Percentiles rank a stretch among this genome's conserved stretches.
Evolutionary conservation across 805 yeast genomes (phyloP).

Genomic region (Spathaspora hagerdaliae): DNA sequence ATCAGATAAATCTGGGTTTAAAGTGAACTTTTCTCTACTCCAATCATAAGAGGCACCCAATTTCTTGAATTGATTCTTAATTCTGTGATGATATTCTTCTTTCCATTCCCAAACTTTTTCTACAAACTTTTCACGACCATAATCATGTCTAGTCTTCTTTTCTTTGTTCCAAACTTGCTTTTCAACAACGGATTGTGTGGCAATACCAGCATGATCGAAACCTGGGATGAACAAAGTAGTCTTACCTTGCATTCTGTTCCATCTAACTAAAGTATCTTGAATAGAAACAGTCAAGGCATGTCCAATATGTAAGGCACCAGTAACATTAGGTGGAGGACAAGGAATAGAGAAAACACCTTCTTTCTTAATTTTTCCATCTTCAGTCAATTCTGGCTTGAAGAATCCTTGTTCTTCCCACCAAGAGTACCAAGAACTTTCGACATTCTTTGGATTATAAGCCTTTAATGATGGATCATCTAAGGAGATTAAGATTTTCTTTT

Average conservation of each 20-base stretch:
- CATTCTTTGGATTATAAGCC: slow-evolving; percentile 88
- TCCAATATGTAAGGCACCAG: slow-evolving; percentile 98
- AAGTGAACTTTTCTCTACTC: slow-evolving; percentile 90
- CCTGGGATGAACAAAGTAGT: slow-evolving; percentile 93
- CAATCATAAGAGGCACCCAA: slow-evolving; percentile 98
- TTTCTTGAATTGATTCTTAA: slow-evolving; percentile 76
- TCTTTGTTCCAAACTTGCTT: slow-evolving; percentile 89
- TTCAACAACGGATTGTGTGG: slow-evolving; percentile 97
- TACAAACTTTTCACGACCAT: slow-evolving; percentile 86
- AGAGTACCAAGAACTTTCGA: slow-evolving; percentile 94
- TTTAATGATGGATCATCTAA: slow-evolving; percentile 91
- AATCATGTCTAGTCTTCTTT: slow-evolving; percentile 88
- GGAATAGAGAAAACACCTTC: slow-evolving; percentile 88
- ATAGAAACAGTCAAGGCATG: slow-evolving; percentile 94
- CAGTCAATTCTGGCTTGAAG: slow-evolving; percentile 81
- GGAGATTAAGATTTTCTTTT: slow-evolving; percentile 81
- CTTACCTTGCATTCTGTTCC: slow-evolving; percentile 95
- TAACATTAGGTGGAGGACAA: slow-evolving; percentile 99
- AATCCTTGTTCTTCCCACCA: slow-evolving; percentile 94
- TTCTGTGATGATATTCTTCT: slow-evolving; percentile 83
- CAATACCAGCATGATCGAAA: slow-evolving; percentile 98
- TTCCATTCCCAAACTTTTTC: slow-evolving; percentile 98
- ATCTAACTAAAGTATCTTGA: slow-evolving; percentile 91
- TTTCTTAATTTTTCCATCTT: slow-evolving; percentile 70
- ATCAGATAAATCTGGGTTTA: slow-evolving; percentile 69